phyloP scores from a whole-genome alignment of 2,329 filamentous ascomycete species.

The Venturia oleaginea region DNA sequence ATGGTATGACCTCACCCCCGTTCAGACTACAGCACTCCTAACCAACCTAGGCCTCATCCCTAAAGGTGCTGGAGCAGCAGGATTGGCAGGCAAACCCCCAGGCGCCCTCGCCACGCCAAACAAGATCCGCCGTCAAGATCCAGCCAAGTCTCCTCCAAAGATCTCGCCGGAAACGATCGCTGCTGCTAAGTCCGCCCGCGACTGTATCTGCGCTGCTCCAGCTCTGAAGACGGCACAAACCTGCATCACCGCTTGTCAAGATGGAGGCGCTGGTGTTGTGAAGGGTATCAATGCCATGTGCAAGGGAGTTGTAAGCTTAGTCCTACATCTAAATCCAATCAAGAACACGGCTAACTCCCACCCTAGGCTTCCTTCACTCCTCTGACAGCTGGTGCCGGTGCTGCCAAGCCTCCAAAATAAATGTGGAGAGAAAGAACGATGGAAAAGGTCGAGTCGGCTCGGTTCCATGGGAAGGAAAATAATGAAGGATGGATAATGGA shows the following conservation, averaged over 20 bases:
- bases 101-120: background rate
- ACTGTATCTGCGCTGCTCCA: background rate
- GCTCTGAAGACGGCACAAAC: background rate
- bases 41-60: background rate
- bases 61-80: background rate
- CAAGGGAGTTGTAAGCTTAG: background rate
- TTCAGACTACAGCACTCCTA: background rate
- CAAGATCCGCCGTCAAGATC: background rate
- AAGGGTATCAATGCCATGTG: background rate
- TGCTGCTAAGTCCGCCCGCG: background rate
- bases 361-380: too few relatives aligned
- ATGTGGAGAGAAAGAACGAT: too few relatives aligned
- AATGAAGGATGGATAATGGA: too few relatives aligned
- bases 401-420: too few relatives aligned
- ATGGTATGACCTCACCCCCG: background rate
- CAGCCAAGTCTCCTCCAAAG: background rate
- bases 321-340: too few relatives aligned
- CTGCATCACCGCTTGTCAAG: background rate
- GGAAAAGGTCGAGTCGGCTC: too few relatives aligned
- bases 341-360: too few relatives aligned
- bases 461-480: too few relatives aligned
- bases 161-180: background rate
- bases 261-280: background rate
- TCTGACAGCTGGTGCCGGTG: too few relatives aligned
- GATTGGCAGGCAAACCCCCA: background rate